A percentile compares a stretch with the other conserved stretches of the same genome.
phyloP scores from a whole-genome alignment of 805 yeast genomes.

The Helenozyma rhizophorensis region DNA sequence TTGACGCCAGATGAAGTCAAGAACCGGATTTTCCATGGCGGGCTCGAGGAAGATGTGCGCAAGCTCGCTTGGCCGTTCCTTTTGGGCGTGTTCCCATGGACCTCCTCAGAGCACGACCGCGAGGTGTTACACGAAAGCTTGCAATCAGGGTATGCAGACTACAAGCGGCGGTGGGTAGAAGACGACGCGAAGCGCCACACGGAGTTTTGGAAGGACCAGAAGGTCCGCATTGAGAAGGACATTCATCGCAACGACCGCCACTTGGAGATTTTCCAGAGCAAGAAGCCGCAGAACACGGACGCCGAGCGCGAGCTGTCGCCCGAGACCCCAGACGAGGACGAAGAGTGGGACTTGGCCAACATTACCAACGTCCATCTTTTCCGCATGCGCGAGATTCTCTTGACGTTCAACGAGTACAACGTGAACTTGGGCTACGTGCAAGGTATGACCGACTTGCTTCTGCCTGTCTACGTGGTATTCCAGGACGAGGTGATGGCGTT shows the following conservation, averaged over 20 bases:
- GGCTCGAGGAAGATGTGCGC: slow-evolving; percentile 56
- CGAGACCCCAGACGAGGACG: slow-evolving; percentile 35
- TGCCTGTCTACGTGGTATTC: slow-evolving; percentile 68
- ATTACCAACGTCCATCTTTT: slow-evolving; percentile 74
- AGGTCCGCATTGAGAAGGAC: slow-evolving; percentile 87
- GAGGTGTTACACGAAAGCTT: slow-evolving; percentile 52
- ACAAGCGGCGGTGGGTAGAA: slow-evolving; percentile 65
- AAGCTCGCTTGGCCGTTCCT: slow-evolving; percentile 83
- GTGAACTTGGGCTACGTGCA: slow-evolving; percentile 89
- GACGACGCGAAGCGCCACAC: slow-evolving; percentile 47
- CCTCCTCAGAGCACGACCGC: slow-evolving; percentile 67
- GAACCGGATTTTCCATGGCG: slow-evolving; percentile 87
- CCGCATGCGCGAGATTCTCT: slow-evolving; percentile 67
- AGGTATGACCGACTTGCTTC: slow-evolving; percentile 92
- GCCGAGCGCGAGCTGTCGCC: slow-evolving; percentile 24
- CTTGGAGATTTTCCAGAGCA: slow-evolving; percentile 53
- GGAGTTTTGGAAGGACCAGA: slow-evolving; percentile 85
- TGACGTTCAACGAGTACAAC: slow-evolving; percentile 84
- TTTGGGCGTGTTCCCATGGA: slow-evolving; percentile 86
- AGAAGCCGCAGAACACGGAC: slow-evolving; percentile 26
- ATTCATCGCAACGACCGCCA: slow-evolving; percentile 87
- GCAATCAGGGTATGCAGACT: slow-evolving; percentile 55
- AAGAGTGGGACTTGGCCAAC: slow-evolving; percentile 55
- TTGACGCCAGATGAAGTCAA: slow-evolving; percentile 77
- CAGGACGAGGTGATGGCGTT: slow-evolving; percentile 77